phyloP scores from a whole-genome alignment of 2,329 filamentous ascomycete genomes.

The Botrytis sinoallii region DNA sequence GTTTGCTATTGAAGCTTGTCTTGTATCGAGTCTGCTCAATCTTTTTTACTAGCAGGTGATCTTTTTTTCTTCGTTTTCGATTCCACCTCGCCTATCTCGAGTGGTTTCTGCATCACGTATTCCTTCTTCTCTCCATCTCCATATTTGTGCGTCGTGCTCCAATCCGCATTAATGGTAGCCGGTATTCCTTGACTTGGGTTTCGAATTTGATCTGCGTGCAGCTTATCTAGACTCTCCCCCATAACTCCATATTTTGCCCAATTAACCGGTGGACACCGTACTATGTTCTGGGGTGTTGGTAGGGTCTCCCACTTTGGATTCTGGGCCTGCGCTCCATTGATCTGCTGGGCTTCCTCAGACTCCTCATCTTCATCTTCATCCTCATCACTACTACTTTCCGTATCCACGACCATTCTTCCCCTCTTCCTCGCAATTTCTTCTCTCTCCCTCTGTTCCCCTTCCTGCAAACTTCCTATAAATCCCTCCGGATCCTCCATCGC shows the following conservation, averaged over 20 bases:
- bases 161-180: slow-evolving; percentile 42
- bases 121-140: slow-evolving; percentile 34
- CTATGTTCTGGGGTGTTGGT: slow-evolving; percentile 75
- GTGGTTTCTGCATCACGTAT: slow-evolving; percentile 8
- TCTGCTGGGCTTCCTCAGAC: slow-evolving; percentile 15
- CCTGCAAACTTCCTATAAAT: slow-evolving; percentile 66
- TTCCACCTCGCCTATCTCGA: background rate
- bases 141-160: slow-evolving; percentile 47
- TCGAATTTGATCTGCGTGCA: slow-evolving; percentile 75
- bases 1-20: background rate
- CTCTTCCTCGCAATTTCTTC: slow-evolving; percentile 31
- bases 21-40: background rate
- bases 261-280: slow-evolving; percentile 85
- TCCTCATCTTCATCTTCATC: slow-evolving; percentile 27
- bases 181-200: slow-evolving; percentile 59
- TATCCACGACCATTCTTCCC: slow-evolving; percentile 27
- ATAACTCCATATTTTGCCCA: slow-evolving; percentile 94
- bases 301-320: slow-evolving; percentile 56
- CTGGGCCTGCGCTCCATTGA: background rate
- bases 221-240: slow-evolving; percentile 75
- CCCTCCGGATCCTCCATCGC: slow-evolving; percentile 68
- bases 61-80: slow-evolving; percentile 40
- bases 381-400: slow-evolving; percentile 19
- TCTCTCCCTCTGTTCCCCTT: slow-evolving; percentile 52
- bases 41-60: slow-evolving; percentile 28